Base-by-base conservation (phyloP, 2,329 filamentous ascomycete species). In the Aspergillus bombycis region DNA sequence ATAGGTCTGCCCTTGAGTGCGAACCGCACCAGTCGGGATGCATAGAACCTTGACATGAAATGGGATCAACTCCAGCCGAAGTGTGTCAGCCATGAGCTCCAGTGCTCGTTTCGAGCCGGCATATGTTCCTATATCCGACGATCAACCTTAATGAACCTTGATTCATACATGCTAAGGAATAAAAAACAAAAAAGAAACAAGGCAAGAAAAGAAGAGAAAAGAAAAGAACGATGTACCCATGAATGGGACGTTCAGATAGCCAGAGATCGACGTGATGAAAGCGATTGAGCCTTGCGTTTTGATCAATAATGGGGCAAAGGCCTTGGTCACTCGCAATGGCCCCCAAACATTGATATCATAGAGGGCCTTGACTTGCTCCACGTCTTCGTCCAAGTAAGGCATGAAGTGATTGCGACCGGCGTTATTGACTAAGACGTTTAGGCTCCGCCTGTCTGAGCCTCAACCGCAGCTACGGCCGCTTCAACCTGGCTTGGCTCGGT, bases 341-440 rank as follows among this genome's bases (percentile, higher is more conserved):
- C 66, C 66, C 66, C 66, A 70, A 12, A 71, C 59, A 53, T 71
- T 70, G 12, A 54, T 66, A 3, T 70, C 65, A 16, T 64, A 69
- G 9, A 70, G 36, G 9, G 34, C 58, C 53, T 75, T 76, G 9
- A 70, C 74, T 19, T 70, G 65, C 6, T 75, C 69, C 1, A 80
- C 62, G 30, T 77, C 67, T 1, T 70, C 63, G 58, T 82, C 78
- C n/a, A 82, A 62, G 9, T 77, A 61, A 7, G 80, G 80, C 66
- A 74, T 73, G 30, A 73, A 66, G 32, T 70, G 74, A n/a, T 66
- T 69, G 2, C 55, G 58, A 1, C 77, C 81, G 21, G 80, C 77
- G 64, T 82, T 83, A 70, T 82, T 82, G 65, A 83, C 66, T 0
- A 81, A 71, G 26, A 72, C 68, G 48, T 79, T 71, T 8, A 82